Evolutionary conservation across 768 basidiomycete species (phyloP).

Genomic region (Leccinum truebloodii): DNA sequence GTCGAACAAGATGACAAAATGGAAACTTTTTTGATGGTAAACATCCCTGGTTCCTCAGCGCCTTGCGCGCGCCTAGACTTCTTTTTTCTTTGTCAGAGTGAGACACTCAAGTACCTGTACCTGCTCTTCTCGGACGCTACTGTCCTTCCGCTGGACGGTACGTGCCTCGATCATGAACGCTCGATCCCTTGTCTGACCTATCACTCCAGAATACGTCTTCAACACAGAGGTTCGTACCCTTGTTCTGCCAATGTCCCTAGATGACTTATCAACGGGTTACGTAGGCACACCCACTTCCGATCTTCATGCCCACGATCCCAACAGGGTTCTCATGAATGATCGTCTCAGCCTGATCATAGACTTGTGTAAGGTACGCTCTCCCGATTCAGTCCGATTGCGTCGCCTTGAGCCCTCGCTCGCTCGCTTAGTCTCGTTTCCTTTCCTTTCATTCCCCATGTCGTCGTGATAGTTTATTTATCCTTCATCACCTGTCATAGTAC

Average conservation of each 20-base stretch:
- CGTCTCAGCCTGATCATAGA: conserved; percentile 2
- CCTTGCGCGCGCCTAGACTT: neutral
- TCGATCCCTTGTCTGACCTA: conserved; percentile 9
- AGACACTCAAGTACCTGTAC: conserved; percentile 91
- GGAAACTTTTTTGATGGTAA: conserved; percentile 92
- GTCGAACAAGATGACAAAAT: conserved; percentile 79
- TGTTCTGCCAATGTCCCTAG: conserved; percentile 2
- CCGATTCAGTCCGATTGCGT: too few relatives aligned
- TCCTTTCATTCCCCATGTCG: too few relatives aligned
- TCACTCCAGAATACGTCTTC: conserved; percentile 72
- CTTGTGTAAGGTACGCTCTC: neutral
- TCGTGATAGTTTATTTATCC: too few relatives aligned
- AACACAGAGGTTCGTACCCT: conserved; percentile 75
- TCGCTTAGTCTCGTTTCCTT: too few relatives aligned
- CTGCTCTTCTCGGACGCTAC: conserved; percentile 76
- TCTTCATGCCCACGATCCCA: conserved; percentile 55
- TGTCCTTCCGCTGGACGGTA: conserved; percentile 74
- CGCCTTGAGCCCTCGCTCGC: too few relatives aligned
- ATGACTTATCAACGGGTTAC: conserved; percentile 2
- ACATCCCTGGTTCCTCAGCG: conserved; percentile 24
- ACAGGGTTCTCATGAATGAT: conserved; percentile 47
- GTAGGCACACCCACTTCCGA: conserved; percentile 70
- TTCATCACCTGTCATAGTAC: too few relatives aligned
- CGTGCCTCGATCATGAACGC: conserved; percentile 32
- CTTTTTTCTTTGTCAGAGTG: conserved; percentile 51